Evolutionary conservation across 306 rosid species (phyloP).

Genomic region (Quillaja saponaria): DNA sequence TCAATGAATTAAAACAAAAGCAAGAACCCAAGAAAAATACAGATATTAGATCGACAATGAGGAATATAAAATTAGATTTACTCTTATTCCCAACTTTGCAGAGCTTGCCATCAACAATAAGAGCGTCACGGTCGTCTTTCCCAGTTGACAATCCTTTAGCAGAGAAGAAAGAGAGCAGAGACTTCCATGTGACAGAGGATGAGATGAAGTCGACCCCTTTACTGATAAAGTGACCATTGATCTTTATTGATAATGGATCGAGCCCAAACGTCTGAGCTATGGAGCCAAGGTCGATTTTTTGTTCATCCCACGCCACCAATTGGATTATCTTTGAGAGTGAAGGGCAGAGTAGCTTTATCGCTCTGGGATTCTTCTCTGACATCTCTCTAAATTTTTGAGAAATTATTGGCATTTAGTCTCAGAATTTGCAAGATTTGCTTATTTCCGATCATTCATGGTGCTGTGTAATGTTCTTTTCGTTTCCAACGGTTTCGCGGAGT

Average conservation of each 20-base stretch:
- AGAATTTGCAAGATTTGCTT: too few relatives aligned
- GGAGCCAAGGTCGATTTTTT: constrained; percentile 68
- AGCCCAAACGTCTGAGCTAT: constrained; percentile 61
- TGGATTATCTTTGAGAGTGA: constrained; percentile 39
- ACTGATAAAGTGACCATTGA: constrained; percentile 73
- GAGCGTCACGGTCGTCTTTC: constrained; percentile 27
- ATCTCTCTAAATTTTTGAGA: background rate
- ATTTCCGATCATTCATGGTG: background rate
- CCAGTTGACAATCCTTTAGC: constrained; percentile 63
- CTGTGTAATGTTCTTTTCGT: background rate
- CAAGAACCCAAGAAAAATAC: background rate
- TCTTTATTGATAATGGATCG: constrained; percentile 64
- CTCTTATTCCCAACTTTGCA: constrained; percentile 55
- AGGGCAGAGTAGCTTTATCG: constrained; percentile 57
- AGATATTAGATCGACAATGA: background rate
- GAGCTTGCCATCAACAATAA: constrained; percentile 63
- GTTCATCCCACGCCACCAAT: constrained; percentile 41
- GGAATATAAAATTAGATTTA: constrained; percentile 24
- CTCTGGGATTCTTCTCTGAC: constrained; percentile 34
- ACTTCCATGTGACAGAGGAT: constrained; percentile 72
- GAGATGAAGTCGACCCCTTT: constrained; percentile 65
- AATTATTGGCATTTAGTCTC: background rate
- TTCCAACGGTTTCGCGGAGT: constrained; percentile 46
- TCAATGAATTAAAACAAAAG: background rate
- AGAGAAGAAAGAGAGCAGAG: constrained; percentile 74